Conservation (phyloP, 331 rosid genomes). For the Stylosanthes scabra region DNA sequence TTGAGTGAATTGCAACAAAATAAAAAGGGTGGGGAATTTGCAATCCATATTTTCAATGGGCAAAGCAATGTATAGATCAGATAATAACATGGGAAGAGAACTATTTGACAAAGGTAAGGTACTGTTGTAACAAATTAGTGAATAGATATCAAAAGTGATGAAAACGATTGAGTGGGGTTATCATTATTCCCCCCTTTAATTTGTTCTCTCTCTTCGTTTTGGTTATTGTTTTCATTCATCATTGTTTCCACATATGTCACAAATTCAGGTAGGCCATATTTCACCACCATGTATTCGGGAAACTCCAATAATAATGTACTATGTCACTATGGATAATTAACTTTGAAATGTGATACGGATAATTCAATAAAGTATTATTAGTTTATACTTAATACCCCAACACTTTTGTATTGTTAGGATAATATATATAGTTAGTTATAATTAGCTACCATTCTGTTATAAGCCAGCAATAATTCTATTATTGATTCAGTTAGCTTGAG, state of each 20-base stretch:
- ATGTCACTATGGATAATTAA: too few species aligned
- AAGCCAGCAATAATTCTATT: too few species aligned
- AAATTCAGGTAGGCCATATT: neutral
- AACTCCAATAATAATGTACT: neutral
- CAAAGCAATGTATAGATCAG: conserved; percentile 56
- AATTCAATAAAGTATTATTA: too few species aligned
- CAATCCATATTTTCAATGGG: conserved; percentile 50
- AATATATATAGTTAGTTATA: too few species aligned
- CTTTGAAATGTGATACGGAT: too few species aligned
- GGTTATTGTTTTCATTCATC: too few species aligned
- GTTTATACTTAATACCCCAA: too few species aligned
- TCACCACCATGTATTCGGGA: neutral
- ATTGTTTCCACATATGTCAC: neutral
- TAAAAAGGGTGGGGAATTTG: conserved; percentile 57
- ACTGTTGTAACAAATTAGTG: conserved; percentile 28
- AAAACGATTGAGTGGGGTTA: neutral
- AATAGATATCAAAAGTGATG: conserved; percentile 1
- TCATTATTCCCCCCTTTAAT: neutral
- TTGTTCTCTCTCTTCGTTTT: neutral
- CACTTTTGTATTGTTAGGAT: too few species aligned
- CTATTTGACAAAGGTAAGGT: conserved; percentile 31
- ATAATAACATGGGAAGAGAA: neutral
- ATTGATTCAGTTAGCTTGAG: too few species aligned
- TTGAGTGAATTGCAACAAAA: conserved; percentile 60
- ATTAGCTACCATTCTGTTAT: too few species aligned